Conservation (phyloP, 176 grass and related monocot species). For the Oryza punctata region DNA sequence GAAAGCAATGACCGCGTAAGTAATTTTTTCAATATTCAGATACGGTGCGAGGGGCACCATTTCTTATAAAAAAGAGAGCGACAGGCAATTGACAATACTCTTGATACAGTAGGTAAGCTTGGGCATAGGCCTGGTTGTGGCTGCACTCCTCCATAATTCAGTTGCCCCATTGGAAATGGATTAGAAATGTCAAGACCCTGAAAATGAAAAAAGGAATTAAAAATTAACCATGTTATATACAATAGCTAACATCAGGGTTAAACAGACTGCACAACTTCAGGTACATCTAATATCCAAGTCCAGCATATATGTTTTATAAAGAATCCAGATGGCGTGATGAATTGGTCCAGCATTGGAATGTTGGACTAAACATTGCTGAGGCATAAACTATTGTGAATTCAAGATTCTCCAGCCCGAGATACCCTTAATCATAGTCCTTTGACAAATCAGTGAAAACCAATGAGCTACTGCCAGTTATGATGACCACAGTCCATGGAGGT, state of each 20-base stretch:
- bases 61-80: not conserved
- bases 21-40: not conserved
- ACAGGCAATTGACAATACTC: slow-evolving; percentile 20
- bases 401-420: not conserved
- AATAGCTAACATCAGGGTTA: not conserved
- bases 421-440: not conserved
- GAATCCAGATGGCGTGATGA: not conserved
- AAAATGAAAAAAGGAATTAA: not conserved
- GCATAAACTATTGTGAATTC: not conserved
- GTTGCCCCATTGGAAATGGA: slow-evolving; percentile 32
- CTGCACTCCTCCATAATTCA: slow-evolving; percentile 44
- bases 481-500: not conserved
- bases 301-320: not conserved
- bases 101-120: slow-evolving; percentile 42
- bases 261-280: not conserved
- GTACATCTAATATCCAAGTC: not conserved
- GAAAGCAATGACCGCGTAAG: slow-evolving; percentile 4
- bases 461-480: not conserved
- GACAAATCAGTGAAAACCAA: not conserved
- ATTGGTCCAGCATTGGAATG: not conserved
- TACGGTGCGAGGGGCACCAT: not conserved
- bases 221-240: not conserved
- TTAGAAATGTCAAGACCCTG: slow-evolving; percentile 49
- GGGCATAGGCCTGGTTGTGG: slow-evolving; percentile 22
- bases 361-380: not conserved